Evolutionary conservation across 306 rosid species (phyloP), one percentile per base, ranked within the genome.

Genomic region (Biancaea sappan): DNA sequence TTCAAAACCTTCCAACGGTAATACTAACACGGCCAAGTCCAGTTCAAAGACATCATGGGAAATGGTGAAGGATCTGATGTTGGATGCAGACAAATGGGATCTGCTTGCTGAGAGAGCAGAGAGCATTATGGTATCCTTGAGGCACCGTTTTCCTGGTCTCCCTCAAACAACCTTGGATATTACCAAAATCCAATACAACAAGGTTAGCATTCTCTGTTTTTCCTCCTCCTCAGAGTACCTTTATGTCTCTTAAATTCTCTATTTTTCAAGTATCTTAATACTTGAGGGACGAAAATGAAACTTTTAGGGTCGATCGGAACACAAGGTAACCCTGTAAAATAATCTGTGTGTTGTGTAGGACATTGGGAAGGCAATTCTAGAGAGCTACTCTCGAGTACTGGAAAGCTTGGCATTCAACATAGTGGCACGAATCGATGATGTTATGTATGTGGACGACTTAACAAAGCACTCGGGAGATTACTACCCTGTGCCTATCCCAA

Each of bases 101-200:
- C 67, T 95, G 84, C 89, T 95, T 43, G 92, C 97, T 4, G 98
- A 95, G 66, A 83, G 98, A 77, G 96, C 98, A 14, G 98, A 95
- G 80, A 92, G 88, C 81, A 88, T 95, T 64, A 60, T 95, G 26
- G 83, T 88, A 44, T 87, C 89, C 75, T 82, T 95, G 84, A 95
- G 89, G 90, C 93, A 92, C 69, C 90, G 93, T 18, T 92, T 95
- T 81, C 92, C 99, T 0, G 96, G 94, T 75, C 99, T 95, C 78
- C 96, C 98, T 76, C 99, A 92, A 83, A 86, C 99, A 3, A 38
- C 93, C 69, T 74, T 95, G 16, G 99, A 95, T 50, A 88, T 87
- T 90, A 90, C 92, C 88, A 95, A 95, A 86, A 92, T 95, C 74
- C 99, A 95, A 80, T 79, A 85, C 88, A 95, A 95, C 74, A 95